phyloP scores from a whole-genome alignment of 1,284 basidiomycete species.

The Ustilago esculenta region DNA sequence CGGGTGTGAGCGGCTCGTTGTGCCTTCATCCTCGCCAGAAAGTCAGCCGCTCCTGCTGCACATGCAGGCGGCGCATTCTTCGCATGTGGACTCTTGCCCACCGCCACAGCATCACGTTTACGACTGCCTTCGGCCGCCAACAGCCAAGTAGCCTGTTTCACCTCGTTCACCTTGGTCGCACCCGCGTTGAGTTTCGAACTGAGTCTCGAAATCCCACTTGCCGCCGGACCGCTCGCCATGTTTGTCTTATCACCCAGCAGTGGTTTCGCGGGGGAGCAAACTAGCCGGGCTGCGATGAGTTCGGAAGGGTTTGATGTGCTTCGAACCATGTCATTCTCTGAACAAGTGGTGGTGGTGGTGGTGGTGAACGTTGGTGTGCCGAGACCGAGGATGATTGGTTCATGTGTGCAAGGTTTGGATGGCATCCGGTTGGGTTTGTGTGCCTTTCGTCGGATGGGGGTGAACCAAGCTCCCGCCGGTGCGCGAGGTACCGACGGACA shows the following conservation, averaged over 20 bases:
- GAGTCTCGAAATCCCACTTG: slow-evolving; percentile 2
- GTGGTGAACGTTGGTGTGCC: slow-evolving; percentile 10
- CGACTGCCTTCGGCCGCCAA: not conserved
- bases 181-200: slow-evolving; percentile 3
- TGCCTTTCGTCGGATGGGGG: slow-evolving; percentile 13
- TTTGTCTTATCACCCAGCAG: slow-evolving; percentile 25
- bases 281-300: slow-evolving; percentile 23
- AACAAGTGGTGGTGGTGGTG: not conserved
- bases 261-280: slow-evolving; percentile 3
- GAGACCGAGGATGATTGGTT: slow-evolving; percentile 10
- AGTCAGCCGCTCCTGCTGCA: slow-evolving; percentile 36
- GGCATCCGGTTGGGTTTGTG: not conserved
- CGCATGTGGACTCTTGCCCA: no score
- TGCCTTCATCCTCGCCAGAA: slow-evolving; percentile 42
- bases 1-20: slow-evolving; percentile 19
- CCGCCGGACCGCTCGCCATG: not conserved
- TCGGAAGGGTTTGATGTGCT: slow-evolving; percentile 37
- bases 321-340: slow-evolving; percentile 30
- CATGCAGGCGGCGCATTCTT: no score
- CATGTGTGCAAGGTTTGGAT: not conserved
- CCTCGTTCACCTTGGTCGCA: not conserved
- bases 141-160: not conserved
- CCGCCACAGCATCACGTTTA: no score
- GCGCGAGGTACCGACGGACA: not conserved
- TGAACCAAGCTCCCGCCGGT: slow-evolving; percentile 8